These are phyloP conservation scores for Beauveria pseudobassiana DNA, from an alignment of 2,329 filamentous ascomycete genomes.

Conservation along the genomic window DNA sequence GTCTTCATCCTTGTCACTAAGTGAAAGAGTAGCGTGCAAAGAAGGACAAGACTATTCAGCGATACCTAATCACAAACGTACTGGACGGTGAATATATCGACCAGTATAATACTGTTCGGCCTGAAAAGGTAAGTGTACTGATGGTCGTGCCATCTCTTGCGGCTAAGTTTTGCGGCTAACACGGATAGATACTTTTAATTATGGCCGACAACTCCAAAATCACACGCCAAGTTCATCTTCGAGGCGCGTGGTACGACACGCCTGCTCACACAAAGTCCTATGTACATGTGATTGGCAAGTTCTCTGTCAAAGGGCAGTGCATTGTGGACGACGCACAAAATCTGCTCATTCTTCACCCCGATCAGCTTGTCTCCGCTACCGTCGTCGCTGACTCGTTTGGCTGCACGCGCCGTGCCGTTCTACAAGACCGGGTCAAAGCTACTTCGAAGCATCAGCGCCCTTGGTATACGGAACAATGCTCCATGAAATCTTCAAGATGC, in stretches of 20 bases:
- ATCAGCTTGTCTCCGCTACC: slow-evolving; percentile 90
- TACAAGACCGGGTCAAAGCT: slow-evolving; percentile 92
- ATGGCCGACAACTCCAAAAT: slow-evolving; percentile 65
- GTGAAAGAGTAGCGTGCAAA: slow-evolving; percentile 53
- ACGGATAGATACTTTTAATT: slow-evolving; percentile 64
- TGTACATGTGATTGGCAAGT: slow-evolving; percentile 79
- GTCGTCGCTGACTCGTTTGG: slow-evolving; percentile 95
- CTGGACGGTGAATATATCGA: slow-evolving; percentile 61
- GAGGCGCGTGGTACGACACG: slow-evolving; percentile 82
- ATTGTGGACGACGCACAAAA: slow-evolving; percentile 75
- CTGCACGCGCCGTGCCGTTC: slow-evolving; percentile 81
- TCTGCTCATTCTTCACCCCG: slow-evolving; percentile 86
- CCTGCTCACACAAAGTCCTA: slow-evolving; percentile 66
- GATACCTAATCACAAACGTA: slow-evolving; percentile 74
- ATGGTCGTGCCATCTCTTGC: background rate
- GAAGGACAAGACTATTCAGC: slow-evolving; percentile 70
- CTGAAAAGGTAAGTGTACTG: slow-evolving; percentile 59
- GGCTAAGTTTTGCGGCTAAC: slow-evolving; percentile 13
- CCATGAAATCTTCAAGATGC: slow-evolving; percentile 95
- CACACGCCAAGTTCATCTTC: slow-evolving; percentile 63
- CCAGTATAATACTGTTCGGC: slow-evolving; percentile 48
- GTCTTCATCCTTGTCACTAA: slow-evolving; percentile 48
- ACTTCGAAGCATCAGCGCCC: slow-evolving; percentile 69
- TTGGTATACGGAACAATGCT: slow-evolving; percentile 90
- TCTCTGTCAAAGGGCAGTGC: slow-evolving; percentile 63